Percentiles rank a stretch among this genome's conserved stretches.
Evolutionary conservation across 768 basidiomycete species (phyloP).

Genomic region (Piloderma croceum): DNA sequence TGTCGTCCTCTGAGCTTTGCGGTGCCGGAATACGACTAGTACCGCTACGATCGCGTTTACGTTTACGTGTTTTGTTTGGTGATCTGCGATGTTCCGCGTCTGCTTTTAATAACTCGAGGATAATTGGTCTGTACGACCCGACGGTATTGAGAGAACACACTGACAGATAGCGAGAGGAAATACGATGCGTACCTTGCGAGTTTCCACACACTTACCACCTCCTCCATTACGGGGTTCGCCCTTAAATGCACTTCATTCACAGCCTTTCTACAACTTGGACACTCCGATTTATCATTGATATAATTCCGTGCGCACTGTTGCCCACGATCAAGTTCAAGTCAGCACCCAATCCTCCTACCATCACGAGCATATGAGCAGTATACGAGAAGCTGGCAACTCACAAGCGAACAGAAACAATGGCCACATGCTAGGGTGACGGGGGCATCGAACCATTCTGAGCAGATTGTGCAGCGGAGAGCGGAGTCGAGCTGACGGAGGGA

Average conservation of each 20-base stretch:
- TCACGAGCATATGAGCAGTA: too few species aligned
- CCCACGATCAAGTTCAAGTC: constrained; percentile 9
- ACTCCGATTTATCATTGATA: constrained; percentile 55
- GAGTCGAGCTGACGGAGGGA: constrained; percentile 61
- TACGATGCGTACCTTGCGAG: constrained; percentile 48
- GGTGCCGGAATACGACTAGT: too few species aligned
- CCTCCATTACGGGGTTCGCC: constrained; percentile 66
- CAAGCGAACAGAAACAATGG: constrained; percentile 77
- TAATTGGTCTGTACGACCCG: constrained; percentile 30
- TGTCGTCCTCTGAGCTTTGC: constrained; percentile 21
- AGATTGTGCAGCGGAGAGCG: constrained; percentile 69
- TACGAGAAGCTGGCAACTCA: constrained; percentile 27
- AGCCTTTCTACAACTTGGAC: constrained; percentile 63
- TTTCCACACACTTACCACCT: constrained; percentile 66
- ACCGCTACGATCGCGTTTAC: constrained; percentile 23
- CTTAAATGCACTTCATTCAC: constrained; percentile 59
- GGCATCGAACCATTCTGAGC: constrained; percentile 64
- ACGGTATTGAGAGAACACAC: neutral
- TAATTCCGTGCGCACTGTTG: constrained; percentile 65
- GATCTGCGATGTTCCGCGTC: constrained; percentile 1
- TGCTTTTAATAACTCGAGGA: constrained; percentile 36
- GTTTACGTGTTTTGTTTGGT: constrained; percentile 28
- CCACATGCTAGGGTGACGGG: constrained; percentile 74
- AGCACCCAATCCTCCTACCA: too few species aligned
- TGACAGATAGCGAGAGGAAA: constrained; percentile 1